These are phyloP conservation scores for Chaetomiaceae sp. DNA, from an alignment of 2,329 filamentous ascomycete species.

Conservation along the genomic window DNA sequence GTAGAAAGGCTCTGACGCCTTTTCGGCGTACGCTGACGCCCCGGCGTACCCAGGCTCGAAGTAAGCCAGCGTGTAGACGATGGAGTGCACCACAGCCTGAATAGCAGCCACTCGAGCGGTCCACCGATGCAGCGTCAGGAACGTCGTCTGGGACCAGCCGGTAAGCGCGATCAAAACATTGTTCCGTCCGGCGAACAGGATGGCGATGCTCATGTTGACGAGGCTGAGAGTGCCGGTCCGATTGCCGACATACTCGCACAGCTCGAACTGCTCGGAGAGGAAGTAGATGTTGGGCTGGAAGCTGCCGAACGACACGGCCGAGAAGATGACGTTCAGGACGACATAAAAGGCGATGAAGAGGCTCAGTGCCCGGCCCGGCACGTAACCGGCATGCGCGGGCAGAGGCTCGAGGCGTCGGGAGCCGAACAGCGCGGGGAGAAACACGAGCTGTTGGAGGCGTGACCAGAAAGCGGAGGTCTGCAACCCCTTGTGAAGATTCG, in stretches of 20 bases:
- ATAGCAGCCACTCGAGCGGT: neutral
- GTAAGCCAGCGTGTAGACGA: neutral
- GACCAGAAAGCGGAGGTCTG: neutral
- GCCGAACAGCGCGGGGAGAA: neutral
- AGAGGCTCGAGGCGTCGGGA: neutral
- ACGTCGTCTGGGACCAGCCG: slow-evolving; percentile 3
- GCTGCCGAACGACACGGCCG: neutral
- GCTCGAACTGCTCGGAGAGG: neutral
- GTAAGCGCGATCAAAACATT: slow-evolving; percentile 2
- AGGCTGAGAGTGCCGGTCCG: slow-evolving; percentile 1
- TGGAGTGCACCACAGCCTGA: slow-evolving; percentile 4
- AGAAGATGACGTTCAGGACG: slow-evolving; percentile 4
- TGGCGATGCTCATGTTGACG: slow-evolving; percentile 4
- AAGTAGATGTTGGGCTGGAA: neutral
- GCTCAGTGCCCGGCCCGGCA: neutral
- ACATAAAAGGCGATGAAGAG: neutral
- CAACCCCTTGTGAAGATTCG: neutral
- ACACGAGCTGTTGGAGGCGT: neutral
- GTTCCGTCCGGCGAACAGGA: slow-evolving; percentile 6
- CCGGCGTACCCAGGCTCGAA: neutral
- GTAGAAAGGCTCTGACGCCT: neutral
- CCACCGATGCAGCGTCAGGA: slow-evolving; percentile 3
- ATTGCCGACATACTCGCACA: slow-evolving; percentile 1
- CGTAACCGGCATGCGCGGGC: neutral
- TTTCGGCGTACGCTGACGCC: neutral